phyloP scores from a whole-genome alignment of 768 basidiomycete genomes.

The Auricularia auricula-judae region DNA sequence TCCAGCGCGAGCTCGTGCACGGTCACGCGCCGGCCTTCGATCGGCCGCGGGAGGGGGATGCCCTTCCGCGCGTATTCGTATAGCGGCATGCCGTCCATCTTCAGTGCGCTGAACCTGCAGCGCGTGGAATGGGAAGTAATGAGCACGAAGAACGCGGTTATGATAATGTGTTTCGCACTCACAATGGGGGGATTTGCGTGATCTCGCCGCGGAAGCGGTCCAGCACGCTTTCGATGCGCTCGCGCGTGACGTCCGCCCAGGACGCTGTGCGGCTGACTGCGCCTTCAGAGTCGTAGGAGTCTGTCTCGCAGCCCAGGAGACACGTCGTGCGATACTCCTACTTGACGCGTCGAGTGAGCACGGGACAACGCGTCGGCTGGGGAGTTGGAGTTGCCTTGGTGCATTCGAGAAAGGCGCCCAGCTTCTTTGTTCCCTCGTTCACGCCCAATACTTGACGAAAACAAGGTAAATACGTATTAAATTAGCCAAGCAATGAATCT shows the following conservation, averaged over 20 bases:
- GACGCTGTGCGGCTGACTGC: conserved; percentile 63
- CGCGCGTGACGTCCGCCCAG: conserved; percentile 76
- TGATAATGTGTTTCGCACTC: conserved; percentile 10
- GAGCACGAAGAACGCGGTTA: neutral
- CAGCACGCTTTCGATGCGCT: conserved; percentile 58
- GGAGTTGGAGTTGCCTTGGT: conserved; percentile 46
- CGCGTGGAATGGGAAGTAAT: conserved; percentile 6
- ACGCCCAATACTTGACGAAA: conserved; percentile 65
- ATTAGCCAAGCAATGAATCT: too few species aligned
- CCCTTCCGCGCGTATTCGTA: conserved; percentile 93
- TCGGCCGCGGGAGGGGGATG: conserved; percentile 87
- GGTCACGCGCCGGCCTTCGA: conserved; percentile 73
- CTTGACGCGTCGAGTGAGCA: neutral
- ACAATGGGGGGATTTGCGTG: conserved; percentile 89
- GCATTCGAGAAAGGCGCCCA: conserved; percentile 75
- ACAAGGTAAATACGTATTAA: neutral
- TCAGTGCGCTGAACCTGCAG: conserved; percentile 86
- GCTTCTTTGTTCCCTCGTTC: conserved; percentile 80
- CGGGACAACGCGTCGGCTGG: neutral
- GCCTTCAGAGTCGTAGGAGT: conserved; percentile 89
- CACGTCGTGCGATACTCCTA: conserved; percentile 91
- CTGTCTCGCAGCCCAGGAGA: conserved; percentile 88
- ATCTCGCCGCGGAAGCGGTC: conserved; percentile 77
- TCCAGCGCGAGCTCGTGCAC: conserved; percentile 72
- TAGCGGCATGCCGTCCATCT: conserved; percentile 94